phyloP scores from a whole-genome alignment of 768 basidiomycete species.

The Gloeophyllum trabeum region DNA sequence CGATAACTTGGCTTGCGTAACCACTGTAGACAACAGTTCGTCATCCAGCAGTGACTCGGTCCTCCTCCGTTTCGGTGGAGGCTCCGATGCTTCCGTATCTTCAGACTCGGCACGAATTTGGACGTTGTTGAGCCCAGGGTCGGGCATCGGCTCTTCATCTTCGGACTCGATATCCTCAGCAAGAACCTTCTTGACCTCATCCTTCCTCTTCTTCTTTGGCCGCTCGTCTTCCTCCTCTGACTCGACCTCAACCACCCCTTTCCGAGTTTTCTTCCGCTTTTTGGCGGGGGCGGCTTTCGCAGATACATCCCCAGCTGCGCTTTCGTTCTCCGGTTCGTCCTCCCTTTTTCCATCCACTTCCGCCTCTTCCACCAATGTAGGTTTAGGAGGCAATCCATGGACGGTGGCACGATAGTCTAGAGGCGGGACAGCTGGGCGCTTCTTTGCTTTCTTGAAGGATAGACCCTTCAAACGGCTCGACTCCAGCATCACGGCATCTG shows the following conservation, averaged over 20 bases:
- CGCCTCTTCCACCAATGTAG: slow-evolving; percentile 23
- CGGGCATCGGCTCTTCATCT: slow-evolving; percentile 30
- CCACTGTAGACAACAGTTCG: too few species aligned
- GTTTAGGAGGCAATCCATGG: too few species aligned
- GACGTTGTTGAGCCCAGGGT: slow-evolving; percentile 13
- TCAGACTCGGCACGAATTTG: slow-evolving; percentile 18
- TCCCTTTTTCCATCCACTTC: slow-evolving; percentile 11
- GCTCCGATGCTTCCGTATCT: slow-evolving; percentile 22
- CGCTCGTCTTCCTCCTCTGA: slow-evolving; percentile 9
- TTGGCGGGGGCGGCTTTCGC: slow-evolving; percentile 22
- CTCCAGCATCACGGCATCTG: slow-evolving; percentile 37
- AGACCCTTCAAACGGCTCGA: slow-evolving; percentile 30
- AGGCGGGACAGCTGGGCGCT: too few species aligned
- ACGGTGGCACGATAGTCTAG: too few species aligned
- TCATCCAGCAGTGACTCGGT: too few species aligned
- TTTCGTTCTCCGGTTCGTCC: slow-evolving; percentile 10
- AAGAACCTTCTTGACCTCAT: slow-evolving; percentile 2
- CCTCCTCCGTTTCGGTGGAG: too few species aligned
- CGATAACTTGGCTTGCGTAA: too few species aligned
- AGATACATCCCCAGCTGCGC: slow-evolving; percentile 13
- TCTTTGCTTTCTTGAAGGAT: slow-evolving; percentile 32
- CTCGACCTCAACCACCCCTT: slow-evolving; percentile 29
- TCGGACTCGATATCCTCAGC: slow-evolving; percentile 46
- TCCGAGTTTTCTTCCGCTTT: slow-evolving; percentile 48
- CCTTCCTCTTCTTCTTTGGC: slow-evolving; percentile 17